Evolutionary conservation across 1,139 yeast genomes (phyloP).

Genomic region (Hansenula sp.): DNA sequence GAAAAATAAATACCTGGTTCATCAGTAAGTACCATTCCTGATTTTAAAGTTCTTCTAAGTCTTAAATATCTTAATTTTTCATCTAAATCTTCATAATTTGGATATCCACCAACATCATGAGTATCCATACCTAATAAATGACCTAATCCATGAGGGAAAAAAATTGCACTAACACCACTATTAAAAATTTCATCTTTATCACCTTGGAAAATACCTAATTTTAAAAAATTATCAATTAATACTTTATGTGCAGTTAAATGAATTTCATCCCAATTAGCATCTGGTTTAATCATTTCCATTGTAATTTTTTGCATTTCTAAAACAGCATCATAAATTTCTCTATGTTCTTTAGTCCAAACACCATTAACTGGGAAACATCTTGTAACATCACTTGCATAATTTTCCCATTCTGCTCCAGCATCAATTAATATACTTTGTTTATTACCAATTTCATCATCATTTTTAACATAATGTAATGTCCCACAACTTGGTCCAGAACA

Average conservation of each 20-base stretch:
- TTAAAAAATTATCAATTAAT: constrained; percentile 64
- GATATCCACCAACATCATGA: constrained; percentile 88
- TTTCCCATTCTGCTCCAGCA: constrained; percentile 97
- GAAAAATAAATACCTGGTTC: constrained; percentile 96
- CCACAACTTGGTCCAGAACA: constrained; percentile 92
- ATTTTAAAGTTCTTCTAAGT: constrained; percentile 65
- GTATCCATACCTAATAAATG: constrained; percentile 93
- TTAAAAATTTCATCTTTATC: constrained; percentile 62
- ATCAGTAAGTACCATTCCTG: constrained; percentile 85
- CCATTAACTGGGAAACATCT: constrained; percentile 93
- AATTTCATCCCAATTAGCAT: constrained; percentile 78
- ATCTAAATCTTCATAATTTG: constrained; percentile 81
- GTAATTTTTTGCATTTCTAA: constrained; percentile 75
- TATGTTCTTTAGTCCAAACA: constrained; percentile 82
- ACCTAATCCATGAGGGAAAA: constrained; percentile 95
- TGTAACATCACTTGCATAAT: constrained; percentile 91
- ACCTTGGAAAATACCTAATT: constrained; percentile 74
- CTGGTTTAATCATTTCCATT: constrained; percentile 71
- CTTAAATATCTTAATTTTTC: constrained; percentile 73
- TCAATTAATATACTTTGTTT: constrained; percentile 75
- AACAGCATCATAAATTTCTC: constrained; percentile 78
- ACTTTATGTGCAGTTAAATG: constrained; percentile 78
- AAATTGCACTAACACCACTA: constrained; percentile 68
- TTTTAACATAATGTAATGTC: constrained; percentile 83
- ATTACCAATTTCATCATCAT: constrained; percentile 61